Evolutionary conservation across 1,139 yeast genomes (phyloP).

Genomic region (Hansenula lynferdii): DNA sequence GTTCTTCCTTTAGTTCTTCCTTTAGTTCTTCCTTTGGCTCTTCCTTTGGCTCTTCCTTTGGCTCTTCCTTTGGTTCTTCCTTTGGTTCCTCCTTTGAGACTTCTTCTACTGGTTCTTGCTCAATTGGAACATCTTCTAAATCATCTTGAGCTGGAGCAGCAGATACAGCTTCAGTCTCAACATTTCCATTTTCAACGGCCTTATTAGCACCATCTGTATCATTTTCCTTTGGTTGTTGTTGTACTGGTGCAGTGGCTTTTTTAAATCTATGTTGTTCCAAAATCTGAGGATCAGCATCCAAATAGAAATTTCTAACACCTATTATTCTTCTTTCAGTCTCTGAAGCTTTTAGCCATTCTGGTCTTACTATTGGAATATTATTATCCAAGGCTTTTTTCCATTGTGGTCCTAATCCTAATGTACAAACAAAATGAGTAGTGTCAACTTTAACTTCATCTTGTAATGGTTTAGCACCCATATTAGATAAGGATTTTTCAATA

Average conservation of each 20-base stretch:
- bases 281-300: slow-evolving; percentile 37
- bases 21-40: slow-evolving; percentile 4
- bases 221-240: slow-evolving; percentile 8
- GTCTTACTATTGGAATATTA: slow-evolving; percentile 92
- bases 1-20: neutral
- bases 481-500: slow-evolving; percentile 54
- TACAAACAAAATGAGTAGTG: slow-evolving; percentile 90
- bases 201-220: neutral
- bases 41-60: slow-evolving; percentile 5
- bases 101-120: slow-evolving; percentile 5
- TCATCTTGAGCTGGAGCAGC: neutral
- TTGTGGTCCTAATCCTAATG: slow-evolving; percentile 56
- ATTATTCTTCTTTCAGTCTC: slow-evolving; percentile 84
- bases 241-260: slow-evolving; percentile 13
- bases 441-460: slow-evolving; percentile 76
- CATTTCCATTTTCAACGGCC: neutral
- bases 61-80: slow-evolving; percentile 8
- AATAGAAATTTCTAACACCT: slow-evolving; percentile 84
- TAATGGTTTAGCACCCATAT: slow-evolving; percentile 82
- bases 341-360: slow-evolving; percentile 97
- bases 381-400: slow-evolving; percentile 75
- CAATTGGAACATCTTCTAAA: slow-evolving; percentile 1
- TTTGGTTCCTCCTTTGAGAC: slow-evolving; percentile 8
- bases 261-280: slow-evolving; percentile 28
- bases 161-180: neutral